These are phyloP conservation scores for Gymnopilus dilepis DNA, from an alignment of 768 basidiomycete genomes.

Conservation along the genomic window DNA sequence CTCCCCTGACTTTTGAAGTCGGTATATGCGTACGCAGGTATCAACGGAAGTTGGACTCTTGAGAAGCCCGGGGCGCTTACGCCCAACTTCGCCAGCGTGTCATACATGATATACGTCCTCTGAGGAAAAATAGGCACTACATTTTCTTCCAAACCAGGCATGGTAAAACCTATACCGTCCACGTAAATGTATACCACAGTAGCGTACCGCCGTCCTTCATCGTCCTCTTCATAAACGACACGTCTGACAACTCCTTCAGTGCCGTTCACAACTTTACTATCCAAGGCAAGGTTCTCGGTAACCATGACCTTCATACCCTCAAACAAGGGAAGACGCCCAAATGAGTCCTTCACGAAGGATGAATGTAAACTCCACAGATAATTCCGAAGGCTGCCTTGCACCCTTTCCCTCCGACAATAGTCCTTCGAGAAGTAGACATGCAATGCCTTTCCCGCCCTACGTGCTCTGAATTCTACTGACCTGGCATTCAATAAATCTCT, in stretches of 20 bases:
- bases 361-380: conserved; percentile 19
- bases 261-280: conserved; percentile 20
- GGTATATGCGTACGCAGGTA: conserved; percentile 33
- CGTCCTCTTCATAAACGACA: conserved; percentile 14
- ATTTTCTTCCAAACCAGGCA: conserved; percentile 7
- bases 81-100: neutral
- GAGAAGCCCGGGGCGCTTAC: neutral
- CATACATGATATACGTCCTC: neutral
- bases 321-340: conserved; percentile 23
- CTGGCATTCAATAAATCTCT: conserved; percentile 20
- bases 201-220: neutral
- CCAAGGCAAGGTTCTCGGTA: conserved; percentile 24
- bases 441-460: neutral
- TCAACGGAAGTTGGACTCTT: conserved; percentile 25
- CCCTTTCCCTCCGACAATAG: too few species aligned
- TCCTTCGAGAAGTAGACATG: conserved; percentile 9
- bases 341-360: neutral
- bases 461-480: conserved; percentile 8
- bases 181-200: conserved; percentile 15
- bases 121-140: conserved; percentile 19
- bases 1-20: conserved; percentile 35
- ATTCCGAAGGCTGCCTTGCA: too few species aligned
- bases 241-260: conserved; percentile 19
- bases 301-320: conserved; percentile 27
- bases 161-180: neutral